Percentiles rank a stretch among this genome's conserved stretches.
phyloP scores from a whole-genome alignment of 306 rosid species.

The Delonix regia region DNA sequence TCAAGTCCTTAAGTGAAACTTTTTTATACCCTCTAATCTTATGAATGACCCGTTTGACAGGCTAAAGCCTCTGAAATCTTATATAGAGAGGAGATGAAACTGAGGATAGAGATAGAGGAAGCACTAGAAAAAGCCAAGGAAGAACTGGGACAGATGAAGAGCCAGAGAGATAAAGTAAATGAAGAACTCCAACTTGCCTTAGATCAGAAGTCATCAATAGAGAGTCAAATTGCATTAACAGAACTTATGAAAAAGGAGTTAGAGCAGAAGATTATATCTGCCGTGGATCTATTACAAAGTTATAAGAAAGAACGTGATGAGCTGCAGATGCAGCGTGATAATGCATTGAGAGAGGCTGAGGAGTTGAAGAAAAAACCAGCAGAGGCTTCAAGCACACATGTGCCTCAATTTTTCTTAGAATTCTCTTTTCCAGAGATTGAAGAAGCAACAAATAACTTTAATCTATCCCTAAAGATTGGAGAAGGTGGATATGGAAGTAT shows the following conservation, averaged over 20 bases:
- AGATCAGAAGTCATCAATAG: slow-evolving; percentile 52
- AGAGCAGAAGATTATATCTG: slow-evolving; percentile 59
- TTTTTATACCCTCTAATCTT: not conserved
- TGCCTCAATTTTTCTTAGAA: slow-evolving; percentile 62
- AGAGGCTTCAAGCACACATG: slow-evolving; percentile 47
- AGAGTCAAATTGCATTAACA: slow-evolving; percentile 59
- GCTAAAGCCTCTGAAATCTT: slow-evolving; percentile 52
- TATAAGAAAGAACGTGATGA: slow-evolving; percentile 64
- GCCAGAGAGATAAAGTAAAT: slow-evolving; percentile 44
- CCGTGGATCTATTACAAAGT: slow-evolving; percentile 51
- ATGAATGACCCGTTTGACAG: slow-evolving; percentile 48
- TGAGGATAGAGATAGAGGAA: slow-evolving; percentile 69
- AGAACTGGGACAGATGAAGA: slow-evolving; percentile 54
- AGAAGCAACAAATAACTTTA: slow-evolving; percentile 68
- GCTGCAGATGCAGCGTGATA: slow-evolving; percentile 60
- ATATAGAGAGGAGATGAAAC: slow-evolving; percentile 58
- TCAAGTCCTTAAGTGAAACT: slow-evolving; percentile 13
- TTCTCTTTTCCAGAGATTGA: slow-evolving; percentile 64
- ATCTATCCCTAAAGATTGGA: slow-evolving; percentile 71
- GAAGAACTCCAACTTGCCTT: slow-evolving; percentile 59
- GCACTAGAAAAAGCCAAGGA: slow-evolving; percentile 51
- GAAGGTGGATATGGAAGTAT: slow-evolving; percentile 95
- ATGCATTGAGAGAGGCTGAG: slow-evolving; percentile 70
- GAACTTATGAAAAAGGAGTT: slow-evolving; percentile 50
- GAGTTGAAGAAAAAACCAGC: slow-evolving; percentile 63